Evolutionary conservation across 1,284 basidiomycete genomes (phyloP).

Genomic region (Pseudomicrostroma phylloplanum): DNA sequence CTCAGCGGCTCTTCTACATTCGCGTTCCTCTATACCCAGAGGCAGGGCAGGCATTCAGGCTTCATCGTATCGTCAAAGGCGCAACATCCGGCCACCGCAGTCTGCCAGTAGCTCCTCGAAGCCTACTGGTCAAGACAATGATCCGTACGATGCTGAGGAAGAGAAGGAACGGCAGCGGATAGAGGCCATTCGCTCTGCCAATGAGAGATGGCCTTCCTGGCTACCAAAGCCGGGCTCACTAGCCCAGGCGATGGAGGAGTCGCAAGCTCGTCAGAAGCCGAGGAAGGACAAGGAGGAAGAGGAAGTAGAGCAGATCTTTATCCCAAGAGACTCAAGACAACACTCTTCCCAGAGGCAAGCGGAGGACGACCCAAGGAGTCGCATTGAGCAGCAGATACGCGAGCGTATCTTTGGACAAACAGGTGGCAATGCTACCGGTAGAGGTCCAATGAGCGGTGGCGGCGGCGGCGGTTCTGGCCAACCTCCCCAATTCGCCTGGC

Average conservation of each 20-base stretch:
- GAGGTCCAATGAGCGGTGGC: too few species aligned
- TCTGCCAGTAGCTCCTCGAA: background rate
- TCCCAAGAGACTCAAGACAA: background rate
- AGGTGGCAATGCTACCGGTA: too few species aligned
- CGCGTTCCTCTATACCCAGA: background rate
- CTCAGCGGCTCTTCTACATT: background rate
- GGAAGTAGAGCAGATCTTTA: background rate
- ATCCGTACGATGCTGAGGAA: background rate
- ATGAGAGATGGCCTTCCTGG: constrained; percentile 4
- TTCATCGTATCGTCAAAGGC: background rate
- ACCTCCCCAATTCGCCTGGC: too few species aligned
- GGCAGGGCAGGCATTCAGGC: constrained; percentile 3
- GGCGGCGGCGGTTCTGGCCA: too few species aligned
- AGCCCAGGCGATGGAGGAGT: too few species aligned
- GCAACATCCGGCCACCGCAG: background rate
- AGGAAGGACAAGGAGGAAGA: background rate
- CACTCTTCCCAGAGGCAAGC: background rate
- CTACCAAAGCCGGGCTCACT: background rate
- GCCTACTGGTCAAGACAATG: background rate
- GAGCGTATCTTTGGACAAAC: too few species aligned
- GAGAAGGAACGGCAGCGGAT: constrained; percentile 1
- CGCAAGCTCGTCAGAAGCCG: too few species aligned
- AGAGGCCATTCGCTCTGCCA: background rate
- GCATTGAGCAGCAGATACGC: too few species aligned
- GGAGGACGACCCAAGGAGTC: background rate